These are phyloP conservation scores for Sugiyamaella chiloensis DNA, from an alignment of 805 yeast species.

Conservation along the genomic window DNA sequence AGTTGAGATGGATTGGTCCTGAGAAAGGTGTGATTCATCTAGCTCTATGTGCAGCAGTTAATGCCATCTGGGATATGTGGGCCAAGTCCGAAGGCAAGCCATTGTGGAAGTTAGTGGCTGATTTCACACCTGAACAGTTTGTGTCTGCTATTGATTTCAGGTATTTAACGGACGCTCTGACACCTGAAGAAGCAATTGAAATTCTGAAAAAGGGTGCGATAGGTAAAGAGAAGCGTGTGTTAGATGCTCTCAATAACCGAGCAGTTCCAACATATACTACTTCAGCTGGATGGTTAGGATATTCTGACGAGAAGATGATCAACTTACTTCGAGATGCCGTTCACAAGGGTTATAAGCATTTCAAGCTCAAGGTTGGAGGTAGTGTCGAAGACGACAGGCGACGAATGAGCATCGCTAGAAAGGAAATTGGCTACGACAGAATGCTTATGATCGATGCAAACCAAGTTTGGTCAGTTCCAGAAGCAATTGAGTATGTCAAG, in stretches of 20 bases:
- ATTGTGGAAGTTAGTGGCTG: constrained; percentile 40
- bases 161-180: constrained; percentile 38
- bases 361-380: constrained; percentile 41
- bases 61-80: constrained; percentile 43
- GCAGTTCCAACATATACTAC: constrained; percentile 44
- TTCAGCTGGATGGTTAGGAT: constrained; percentile 43
- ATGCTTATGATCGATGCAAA: constrained; percentile 34
- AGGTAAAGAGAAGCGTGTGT: constrained; percentile 33
- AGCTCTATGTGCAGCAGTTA: constrained; percentile 39
- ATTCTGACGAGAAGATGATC: constrained; percentile 39
- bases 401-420: constrained; percentile 36
- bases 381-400: constrained; percentile 35
- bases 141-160: constrained; percentile 40
- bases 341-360: constrained; percentile 36
- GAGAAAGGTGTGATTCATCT: constrained; percentile 41
- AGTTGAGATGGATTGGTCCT: constrained; percentile 42
- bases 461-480: constrained; percentile 34
- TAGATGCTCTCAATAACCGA: constrained; percentile 30
- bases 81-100: constrained; percentile 37
- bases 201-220: constrained; percentile 30
- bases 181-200: constrained; percentile 38
- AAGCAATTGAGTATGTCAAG: constrained; percentile 31
- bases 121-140: constrained; percentile 39
- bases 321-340: constrained; percentile 32
- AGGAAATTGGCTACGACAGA: constrained; percentile 27